Base-by-base conservation (phyloP, 164 flowering plant genomes). In the Santalum album region DNA sequence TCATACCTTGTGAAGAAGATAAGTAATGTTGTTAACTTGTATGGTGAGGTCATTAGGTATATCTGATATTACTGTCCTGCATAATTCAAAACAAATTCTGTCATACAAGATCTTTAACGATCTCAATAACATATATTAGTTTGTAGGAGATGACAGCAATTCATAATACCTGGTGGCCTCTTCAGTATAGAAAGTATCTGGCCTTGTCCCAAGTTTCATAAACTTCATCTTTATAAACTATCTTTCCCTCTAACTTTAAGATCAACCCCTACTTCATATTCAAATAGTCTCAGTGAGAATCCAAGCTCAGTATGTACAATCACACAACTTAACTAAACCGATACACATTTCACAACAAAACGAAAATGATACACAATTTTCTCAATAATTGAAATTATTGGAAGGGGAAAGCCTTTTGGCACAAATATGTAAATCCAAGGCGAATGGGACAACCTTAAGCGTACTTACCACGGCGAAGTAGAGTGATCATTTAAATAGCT, bases 121-220 rank as follows among this genome's bases (percentile, higher is more conserved):
- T 23, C 18, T 47, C 34, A 35, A 19, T 12, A 6, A 12, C 27
- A 49, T 39, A 25, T 9, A 20, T n/a, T n/a, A 11, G 16, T 46
- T 23, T 48, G 36, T 10, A 9, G 14, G 22, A n/a, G n/a, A n/a
- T n/a, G n/a, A n/a, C 0, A 16, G 39, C 22, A 53, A 2, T 12
- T 34, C 17, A 15, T 7, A 2, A n/a, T 72, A 86, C 97, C 97
- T 81, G 59, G 76, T 79, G 12, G 90, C 85, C 50, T 86, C 83
- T 67, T 77, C 85, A 15, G 94, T 83, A 57, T 72, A 84, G 69
- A 88, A 91, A 39, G 86, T 84, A 56, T 91, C 96, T 34, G 86
- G 89, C 54, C 76, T 71, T 24, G 81, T 78, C 43, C 98, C 96
- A 43, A 91, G 57, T 78, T 83, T 91, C 98, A 91, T 91, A 57